Base-by-base conservation (phyloP, 805 yeast genomes). In the Metschnikowia arizonensis region DNA sequence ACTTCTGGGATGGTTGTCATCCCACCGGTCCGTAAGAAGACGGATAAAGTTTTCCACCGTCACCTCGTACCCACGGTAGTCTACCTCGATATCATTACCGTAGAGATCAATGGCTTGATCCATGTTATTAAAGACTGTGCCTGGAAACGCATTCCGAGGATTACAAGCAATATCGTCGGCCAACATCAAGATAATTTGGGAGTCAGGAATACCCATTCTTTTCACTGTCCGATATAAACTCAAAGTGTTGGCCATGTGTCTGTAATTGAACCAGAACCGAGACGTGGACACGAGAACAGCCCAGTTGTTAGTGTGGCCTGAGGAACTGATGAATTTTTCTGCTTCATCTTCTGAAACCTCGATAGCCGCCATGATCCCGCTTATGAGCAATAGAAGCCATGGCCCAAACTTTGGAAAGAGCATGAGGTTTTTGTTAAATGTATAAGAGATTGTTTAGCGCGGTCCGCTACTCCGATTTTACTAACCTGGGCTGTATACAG, bases 131-230 rank as follows among this genome's bases (percentile, higher is more conserved):
- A 85, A 93, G 5, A 93, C 96, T 3, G 95, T 85, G 1, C 97
- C 99, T 0, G 97, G 97, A 58, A 88, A 91, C 29, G 96, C 83
- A 63, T 93, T 93, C 53, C 99, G 74, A 3, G 99, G 89, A 62
- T 93, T 93, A 64, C 99, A 93, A 3, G 98, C 96, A 40, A 91
- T 85, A 63, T 93, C 99, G 65, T 93, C 99, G 36, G 97, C 85
- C 42, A 93, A 69, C 98, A 93, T 93, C 56, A 93, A 71, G 36
- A 93, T 90, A 61, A 93, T 93, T 61, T 93, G 98, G 2, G 97
- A 89, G 67, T 93, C 99, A 0, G 99, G 99, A 21, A 93, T 93
- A 2, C 99, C 99, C 42, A 93, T 68, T 56, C 99, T 74, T 65
- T 91, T 93, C 31, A 93, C 98, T 0, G 98, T 93, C 55, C 99